These are phyloP conservation scores for Castanospermum australe DNA, from an alignment of 306 rosid species.

Conservation along the genomic window DNA sequence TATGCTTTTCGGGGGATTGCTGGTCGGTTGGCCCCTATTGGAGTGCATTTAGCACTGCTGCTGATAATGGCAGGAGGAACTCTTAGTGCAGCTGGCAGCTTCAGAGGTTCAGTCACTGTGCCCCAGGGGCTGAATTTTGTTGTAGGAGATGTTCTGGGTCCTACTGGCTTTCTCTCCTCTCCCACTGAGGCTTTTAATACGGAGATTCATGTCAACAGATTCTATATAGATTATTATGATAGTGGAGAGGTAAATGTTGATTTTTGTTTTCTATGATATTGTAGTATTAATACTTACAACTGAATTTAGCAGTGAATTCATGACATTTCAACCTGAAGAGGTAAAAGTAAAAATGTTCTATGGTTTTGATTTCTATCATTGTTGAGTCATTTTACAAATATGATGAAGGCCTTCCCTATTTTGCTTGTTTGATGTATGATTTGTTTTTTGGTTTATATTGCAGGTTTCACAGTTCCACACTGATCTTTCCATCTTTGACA, in stretches of 20 bases:
- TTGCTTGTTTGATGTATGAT: slow-evolving; percentile 1
- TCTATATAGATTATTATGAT: slow-evolving; percentile 85
- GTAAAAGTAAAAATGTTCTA: neutral
- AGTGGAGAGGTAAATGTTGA: slow-evolving; percentile 80
- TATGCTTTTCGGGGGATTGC: slow-evolving; percentile 91
- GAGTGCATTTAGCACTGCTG: slow-evolving; percentile 88
- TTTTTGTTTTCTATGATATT: slow-evolving; percentile 11
- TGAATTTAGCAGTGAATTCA: neutral
- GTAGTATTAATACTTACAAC: neutral
- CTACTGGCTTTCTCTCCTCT: slow-evolving; percentile 76
- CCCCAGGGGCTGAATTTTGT: slow-evolving; percentile 96
- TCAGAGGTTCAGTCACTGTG: slow-evolving; percentile 91
- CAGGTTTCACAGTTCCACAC: slow-evolving; percentile 91
- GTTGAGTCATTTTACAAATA: neutral
- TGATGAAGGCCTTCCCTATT: neutral
- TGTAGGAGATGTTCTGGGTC: slow-evolving; percentile 85
- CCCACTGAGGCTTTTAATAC: slow-evolving; percentile 84
- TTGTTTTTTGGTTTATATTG: neutral
- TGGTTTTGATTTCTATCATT: slow-evolving; percentile 13
- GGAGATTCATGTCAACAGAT: slow-evolving; percentile 89
- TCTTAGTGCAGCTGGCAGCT: slow-evolving; percentile 91
- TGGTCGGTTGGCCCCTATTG: slow-evolving; percentile 91
- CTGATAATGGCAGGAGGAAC: slow-evolving; percentile 95
- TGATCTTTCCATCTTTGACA: slow-evolving; percentile 73
- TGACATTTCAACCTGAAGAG: neutral